phyloP scores from a whole-genome alignment of 805 yeast genomes.

The Spathaspora arborariae region DNA sequence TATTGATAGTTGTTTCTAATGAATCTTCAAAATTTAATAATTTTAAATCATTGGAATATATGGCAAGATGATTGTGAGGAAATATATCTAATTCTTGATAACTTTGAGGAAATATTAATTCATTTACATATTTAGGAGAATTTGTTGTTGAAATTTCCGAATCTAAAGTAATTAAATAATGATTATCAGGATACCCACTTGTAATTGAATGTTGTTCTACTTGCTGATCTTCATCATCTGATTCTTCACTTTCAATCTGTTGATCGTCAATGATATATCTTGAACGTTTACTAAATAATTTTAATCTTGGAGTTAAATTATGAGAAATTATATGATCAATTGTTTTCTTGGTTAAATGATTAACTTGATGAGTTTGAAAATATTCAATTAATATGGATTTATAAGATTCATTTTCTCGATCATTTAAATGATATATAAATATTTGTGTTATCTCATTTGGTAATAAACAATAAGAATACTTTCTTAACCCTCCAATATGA shows the following conservation, averaged over 20 bases:
- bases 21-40: conserved; percentile 30
- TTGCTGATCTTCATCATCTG: conserved; percentile 4
- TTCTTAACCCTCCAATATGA: conserved; percentile 39
- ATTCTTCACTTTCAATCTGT: conserved; percentile 3
- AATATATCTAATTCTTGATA: conserved; percentile 17
- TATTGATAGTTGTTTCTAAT: conserved; percentile 25
- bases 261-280: conserved; percentile 23
- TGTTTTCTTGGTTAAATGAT: conserved; percentile 24
- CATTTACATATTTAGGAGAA: conserved; percentile 7
- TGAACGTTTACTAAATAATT: conserved; percentile 23
- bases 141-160: conserved; percentile 32
- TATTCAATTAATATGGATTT: conserved; percentile 14
- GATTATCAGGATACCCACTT: conserved; percentile 19
- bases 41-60: conserved; percentile 38
- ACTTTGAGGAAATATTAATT: conserved; percentile 10
- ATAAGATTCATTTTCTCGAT: conserved; percentile 11
- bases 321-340: conserved; percentile 26
- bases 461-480: conserved; percentile 34
- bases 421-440: conserved; percentile 19
- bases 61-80: conserved; percentile 29
- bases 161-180: conserved; percentile 30
- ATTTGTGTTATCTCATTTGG: conserved; percentile 26
- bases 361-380: conserved; percentile 13
- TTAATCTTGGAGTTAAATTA: conserved; percentile 25
- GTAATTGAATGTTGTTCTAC: conserved; percentile 7